Evolutionary conservation across 371 early-diverging fungal species (phyloP), one percentile per base, ranked within the genome.

Genomic region (Furculomyces boomerangus): DNA sequence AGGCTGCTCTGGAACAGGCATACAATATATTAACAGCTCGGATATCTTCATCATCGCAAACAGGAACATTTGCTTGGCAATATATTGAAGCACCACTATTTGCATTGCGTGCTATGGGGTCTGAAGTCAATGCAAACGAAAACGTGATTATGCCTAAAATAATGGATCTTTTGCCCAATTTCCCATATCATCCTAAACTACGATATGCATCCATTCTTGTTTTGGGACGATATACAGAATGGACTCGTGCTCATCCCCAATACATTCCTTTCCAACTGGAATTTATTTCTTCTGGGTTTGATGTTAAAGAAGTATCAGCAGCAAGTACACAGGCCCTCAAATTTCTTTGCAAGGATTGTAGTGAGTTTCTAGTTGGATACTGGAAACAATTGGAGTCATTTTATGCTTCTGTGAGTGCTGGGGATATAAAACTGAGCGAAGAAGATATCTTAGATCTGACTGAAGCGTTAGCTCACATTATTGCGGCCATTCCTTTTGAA

Each of bases 181-280:
- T 93, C 44, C 90, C 96, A 0, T 67, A 72, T 18, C 90, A 93
- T 60, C 87, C 93, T 14, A 90, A 90, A 61, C 79, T 95, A 66
- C 83, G 83, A 47, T 93, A 93, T 57, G 91, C 95, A 0, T 88
- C 91, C 1, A 90, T 90, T 13, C 68, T 95, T n/a, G 90, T 95
- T 2, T 86, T 97, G 57, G 90, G 92, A 2, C 74, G 93, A 52
- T 97, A 94, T 61, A 83, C 95, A 7, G 77, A 79, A 52, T 97
- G 98, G 98, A 91, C 93, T 7, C 70, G 69, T 49, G 55, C 63
- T 41, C 93, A 95, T 64, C 90, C 93, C 2, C 79, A 88, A 60
- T 89, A 77, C 57, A 76, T 97, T 22, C 73, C 80, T 31, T 89
- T 85, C 66, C 95, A 93, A 66, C 79, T 97, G 35, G 76, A 74